Percentiles rank a stretch among this genome's conserved stretches.
These are phyloP conservation scores for Colletotrichum spaethianum DNA, from an alignment of 2,329 filamentous ascomycete species.

Conservation along the genomic window DNA sequence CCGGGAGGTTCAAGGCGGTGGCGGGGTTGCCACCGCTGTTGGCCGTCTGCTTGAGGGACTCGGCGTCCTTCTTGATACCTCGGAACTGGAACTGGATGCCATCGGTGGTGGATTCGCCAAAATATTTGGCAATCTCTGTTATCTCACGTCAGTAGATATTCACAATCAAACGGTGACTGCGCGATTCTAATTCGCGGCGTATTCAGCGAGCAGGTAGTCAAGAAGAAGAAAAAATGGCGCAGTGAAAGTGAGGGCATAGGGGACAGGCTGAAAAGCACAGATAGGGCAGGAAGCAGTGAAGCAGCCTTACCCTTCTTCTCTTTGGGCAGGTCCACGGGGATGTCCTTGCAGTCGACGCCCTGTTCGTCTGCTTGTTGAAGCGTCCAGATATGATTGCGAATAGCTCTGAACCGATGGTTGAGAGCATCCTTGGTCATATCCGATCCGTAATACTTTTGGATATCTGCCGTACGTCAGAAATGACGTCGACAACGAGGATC, in stretches of 20 bases:
- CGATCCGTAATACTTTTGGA: slow-evolving; percentile 63
- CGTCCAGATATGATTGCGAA: slow-evolving; percentile 58
- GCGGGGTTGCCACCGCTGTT: slow-evolving; percentile 62
- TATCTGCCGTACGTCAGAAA: slow-evolving; percentile 54
- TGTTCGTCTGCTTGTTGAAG: slow-evolving; percentile 54
- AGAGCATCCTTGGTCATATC: slow-evolving; percentile 63
- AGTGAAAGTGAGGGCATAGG: not conserved
- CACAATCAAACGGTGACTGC: not conserved
- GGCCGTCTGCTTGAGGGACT: slow-evolving; percentile 61
- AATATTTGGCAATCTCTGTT: slow-evolving; percentile 71
- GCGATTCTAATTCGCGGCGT: no score
- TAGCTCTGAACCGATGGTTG: slow-evolving; percentile 66
- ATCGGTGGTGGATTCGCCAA: slow-evolving; percentile 69
- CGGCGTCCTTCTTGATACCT: slow-evolving; percentile 66
- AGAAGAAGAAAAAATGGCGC: not conserved
- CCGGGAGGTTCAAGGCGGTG: slow-evolving; percentile 51
- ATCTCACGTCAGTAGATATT: not conserved
- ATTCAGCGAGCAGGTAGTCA: not conserved
- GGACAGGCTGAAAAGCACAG: not conserved
- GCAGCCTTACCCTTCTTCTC: slow-evolving; percentile 57
- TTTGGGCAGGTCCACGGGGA: slow-evolving; percentile 54
- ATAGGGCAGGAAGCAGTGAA: not conserved
- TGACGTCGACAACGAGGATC: slow-evolving; percentile 6
- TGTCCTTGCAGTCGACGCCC: slow-evolving; percentile 59
- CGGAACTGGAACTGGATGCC: slow-evolving; percentile 75